Evolutionary conservation across 176 grass and related monocot species (phyloP), one percentile per base, ranked within the genome.

Genomic region (Triticum turgidum): DNA sequence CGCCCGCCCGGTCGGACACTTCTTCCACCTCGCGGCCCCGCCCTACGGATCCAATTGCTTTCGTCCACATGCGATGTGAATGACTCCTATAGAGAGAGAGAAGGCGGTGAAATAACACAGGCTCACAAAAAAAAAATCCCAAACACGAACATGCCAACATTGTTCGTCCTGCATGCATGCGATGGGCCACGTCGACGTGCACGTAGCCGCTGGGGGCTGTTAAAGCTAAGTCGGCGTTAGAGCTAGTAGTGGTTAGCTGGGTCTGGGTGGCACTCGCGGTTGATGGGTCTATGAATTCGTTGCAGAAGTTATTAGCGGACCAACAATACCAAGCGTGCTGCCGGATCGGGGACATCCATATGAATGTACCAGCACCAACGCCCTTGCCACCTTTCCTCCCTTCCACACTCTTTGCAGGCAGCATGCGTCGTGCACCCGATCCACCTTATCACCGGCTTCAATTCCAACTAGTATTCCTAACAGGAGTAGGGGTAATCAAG

Each of bases 271-370:
- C 41, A 7, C 37, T 38, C 37, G 5, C 52, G 9, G 20, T 20
- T 4, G 78, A 22, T 20, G 18, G 30, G 79, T 78, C 84, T 13
- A 86, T 69, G 24, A 13, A 63, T 85, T 87, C 45, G 80, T 74
- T 80, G 80, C 67, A 1, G 44, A 6, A 74, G 65, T 80, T 74
- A 80, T 56, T 76, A 42, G 87, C 52, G 29, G 52, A 49, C 39
- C 30, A 85, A 77, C 61, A 61, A 45, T n/a, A 85, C 69, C 41
- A 42, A 45, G 58, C 35, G 9, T 78, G 84, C 73, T 61, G 89
- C 80, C 80, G 66, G 89, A 90, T 90, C 85, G 84, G 84, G 89
- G 67, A 87, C 89, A 90, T 18, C 58, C 89, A 32, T 56, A 59
- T 90, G 56, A 83, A 87, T 90, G 84, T 87, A 83, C 89, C 66